Base-by-base conservation (phyloP, 148 eudicot species). In the Amaranthus hypochondriacus region DNA sequence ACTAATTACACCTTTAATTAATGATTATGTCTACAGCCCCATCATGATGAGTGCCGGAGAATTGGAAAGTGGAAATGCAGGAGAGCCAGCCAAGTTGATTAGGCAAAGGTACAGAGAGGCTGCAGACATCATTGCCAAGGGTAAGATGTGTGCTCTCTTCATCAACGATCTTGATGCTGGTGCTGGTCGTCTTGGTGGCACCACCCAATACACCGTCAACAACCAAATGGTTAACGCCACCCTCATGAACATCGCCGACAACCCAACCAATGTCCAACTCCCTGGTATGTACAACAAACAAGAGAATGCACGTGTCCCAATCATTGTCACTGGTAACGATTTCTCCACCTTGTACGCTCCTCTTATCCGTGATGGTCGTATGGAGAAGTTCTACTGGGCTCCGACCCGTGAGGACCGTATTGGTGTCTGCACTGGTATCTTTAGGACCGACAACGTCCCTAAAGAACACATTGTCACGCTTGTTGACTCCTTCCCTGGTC, bases 11-110 rank as follows among this genome's bases (percentile, higher is more conserved):
- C 39, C 39, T 56, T 28, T 28, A 28, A 28, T 28, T 28, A 60
- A 57, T 68, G 55, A 7, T 1, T 5, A 47, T 61, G 4, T 28
- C 43, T 43, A 77, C 86, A 92, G 97, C 87, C 98, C 98, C 3
- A 92, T 92, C 81, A 86, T 90, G 92, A 90, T 92, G 98, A 92
- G 98, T 83, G 98, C 98, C 0, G 98, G 98, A 90, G 98, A 92
- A 68, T 68, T 92, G 51, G 98, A 92, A 80, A 90, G 96, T 66
- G 98, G 98, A n/a, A 92, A 90, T 60, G 98, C 98, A n/a, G 98
- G 98, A 81, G 98, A 92, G 79, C 98, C 98, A 4, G 98, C 98
- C 0, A 92, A 92, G 83, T 73, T 92, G 48, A 90, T 92, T 83
- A 84, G 98, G 75, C 96, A 92, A 76, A 88, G 98, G 82, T 92